Percentiles rank a stretch among this genome's conserved stretches.
These are phyloP conservation scores for Alternaria arborescens DNA, from an alignment of 2,329 filamentous ascomycete species.

Conservation along the genomic window DNA sequence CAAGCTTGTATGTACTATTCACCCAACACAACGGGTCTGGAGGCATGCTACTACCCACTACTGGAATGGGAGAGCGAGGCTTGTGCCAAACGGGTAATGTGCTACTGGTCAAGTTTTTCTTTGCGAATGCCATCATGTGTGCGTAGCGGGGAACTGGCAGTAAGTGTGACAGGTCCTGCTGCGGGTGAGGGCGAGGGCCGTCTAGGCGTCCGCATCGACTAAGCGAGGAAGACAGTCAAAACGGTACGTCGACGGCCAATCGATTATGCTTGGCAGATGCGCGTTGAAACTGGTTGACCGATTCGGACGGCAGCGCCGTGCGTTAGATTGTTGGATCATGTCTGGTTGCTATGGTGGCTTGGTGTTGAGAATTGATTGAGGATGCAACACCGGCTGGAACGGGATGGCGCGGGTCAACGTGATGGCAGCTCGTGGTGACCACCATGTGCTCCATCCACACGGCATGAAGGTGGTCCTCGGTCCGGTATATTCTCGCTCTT, in stretches of 20 bases:
- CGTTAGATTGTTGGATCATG: slow-evolving; percentile 30
- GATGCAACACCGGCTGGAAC: slow-evolving; percentile 22
- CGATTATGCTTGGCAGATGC: slow-evolving; percentile 41
- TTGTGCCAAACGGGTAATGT: slow-evolving; percentile 17
- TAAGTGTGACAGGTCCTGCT: slow-evolving; percentile 46
- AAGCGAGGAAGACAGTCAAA: slow-evolving; percentile 40
- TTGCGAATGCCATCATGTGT: slow-evolving; percentile 28
- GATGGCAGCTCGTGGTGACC: slow-evolving; percentile 17
- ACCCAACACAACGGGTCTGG: slow-evolving; percentile 22
- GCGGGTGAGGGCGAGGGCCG: slow-evolving; percentile 43
- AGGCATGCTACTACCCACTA: slow-evolving; percentile 31
- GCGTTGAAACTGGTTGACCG: slow-evolving; percentile 40
- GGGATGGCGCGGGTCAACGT: slow-evolving; percentile 26
- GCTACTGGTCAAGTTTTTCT: slow-evolving; percentile 14
- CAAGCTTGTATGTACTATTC: slow-evolving; percentile 18
- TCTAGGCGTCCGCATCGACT: slow-evolving; percentile 38
- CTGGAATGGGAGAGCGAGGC: slow-evolving; percentile 16
- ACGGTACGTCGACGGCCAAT: slow-evolving; percentile 37
- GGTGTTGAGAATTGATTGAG: slow-evolving; percentile 35
- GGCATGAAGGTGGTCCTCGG: slow-evolving; percentile 23
- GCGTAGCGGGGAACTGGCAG: slow-evolving; percentile 27
- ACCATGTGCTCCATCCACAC: slow-evolving; percentile 17
- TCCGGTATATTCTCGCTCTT: slow-evolving; percentile 32
- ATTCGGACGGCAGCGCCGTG: slow-evolving; percentile 27
- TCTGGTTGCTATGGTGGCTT: slow-evolving; percentile 29